These are phyloP conservation scores for Sarcomyxa edulis DNA, from an alignment of 768 basidiomycete species.

Conservation along the genomic window DNA sequence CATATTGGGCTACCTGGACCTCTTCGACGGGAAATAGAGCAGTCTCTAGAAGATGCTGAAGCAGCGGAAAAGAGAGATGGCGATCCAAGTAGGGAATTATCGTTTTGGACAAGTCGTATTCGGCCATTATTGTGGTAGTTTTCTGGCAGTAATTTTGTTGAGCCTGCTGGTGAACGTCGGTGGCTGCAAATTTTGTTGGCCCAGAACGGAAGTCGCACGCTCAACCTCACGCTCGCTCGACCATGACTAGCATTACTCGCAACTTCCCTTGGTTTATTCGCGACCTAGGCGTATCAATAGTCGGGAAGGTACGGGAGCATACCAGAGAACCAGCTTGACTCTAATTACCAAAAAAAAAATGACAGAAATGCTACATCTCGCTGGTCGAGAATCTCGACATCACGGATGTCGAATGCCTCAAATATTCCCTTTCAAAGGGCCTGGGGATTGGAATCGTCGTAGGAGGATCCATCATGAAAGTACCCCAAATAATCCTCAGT, in stretches of 20 bases:
- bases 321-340: too few species aligned
- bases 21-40: slow-evolving; percentile 75
- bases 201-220: background rate
- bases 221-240: slow-evolving; percentile 5
- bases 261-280: slow-evolving; percentile 84
- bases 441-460: slow-evolving; percentile 90
- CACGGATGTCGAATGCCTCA: slow-evolving; percentile 74
- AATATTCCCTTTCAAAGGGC: slow-evolving; percentile 88
- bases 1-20: slow-evolving; percentile 90
- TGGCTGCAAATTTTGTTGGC: background rate
- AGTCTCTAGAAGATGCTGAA: slow-evolving; percentile 78
- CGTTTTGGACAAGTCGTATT: slow-evolving; percentile 87
- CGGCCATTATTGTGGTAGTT: slow-evolving; percentile 67
- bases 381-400: slow-evolving; percentile 85
- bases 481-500: slow-evolving; percentile 90
- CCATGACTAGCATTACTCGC: slow-evolving; percentile 74
- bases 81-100: slow-evolving; percentile 92
- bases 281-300: slow-evolving; percentile 74
- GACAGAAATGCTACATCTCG: slow-evolving; percentile 84
- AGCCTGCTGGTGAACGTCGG: too few species aligned
- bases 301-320: slow-evolving; percentile 73
- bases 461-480: slow-evolving; percentile 92
- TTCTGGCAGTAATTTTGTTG: too few species aligned
- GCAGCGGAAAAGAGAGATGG: slow-evolving; percentile 89
- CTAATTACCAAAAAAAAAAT: too few species aligned